Percentiles rank a stretch among this genome's conserved stretches.
phyloP scores from a whole-genome alignment of 2,329 filamentous ascomycete genomes.

The Penicillium sp. region DNA sequence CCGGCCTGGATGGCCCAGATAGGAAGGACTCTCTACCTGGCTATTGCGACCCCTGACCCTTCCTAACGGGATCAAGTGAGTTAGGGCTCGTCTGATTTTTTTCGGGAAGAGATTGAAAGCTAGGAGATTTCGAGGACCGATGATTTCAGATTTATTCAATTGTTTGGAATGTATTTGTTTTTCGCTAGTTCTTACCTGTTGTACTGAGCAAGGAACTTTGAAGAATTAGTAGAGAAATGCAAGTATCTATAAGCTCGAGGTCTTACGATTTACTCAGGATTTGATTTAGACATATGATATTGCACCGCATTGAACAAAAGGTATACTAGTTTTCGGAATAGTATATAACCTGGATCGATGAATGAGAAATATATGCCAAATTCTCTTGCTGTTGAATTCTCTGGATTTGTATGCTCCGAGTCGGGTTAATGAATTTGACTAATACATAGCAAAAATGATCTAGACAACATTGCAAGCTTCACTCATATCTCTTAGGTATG shows the following conservation, averaged over 20 bases:
- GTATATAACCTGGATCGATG: too few relatives aligned
- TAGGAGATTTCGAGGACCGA: not conserved
- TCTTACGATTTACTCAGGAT: not conserved
- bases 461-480: too few relatives aligned
- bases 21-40: slow-evolving; percentile 6
- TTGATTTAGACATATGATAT: not conserved
- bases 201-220: too few relatives aligned
- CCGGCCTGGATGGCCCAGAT: not conserved
- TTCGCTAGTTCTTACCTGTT: not conserved
- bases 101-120: not conserved
- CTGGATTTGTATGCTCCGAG: not conserved
- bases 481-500: too few relatives aligned
- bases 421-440: not conserved
- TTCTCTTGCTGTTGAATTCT: too few relatives aligned
- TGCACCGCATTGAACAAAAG: not conserved
- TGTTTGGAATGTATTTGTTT: not conserved
- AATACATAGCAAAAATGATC: too few relatives aligned
- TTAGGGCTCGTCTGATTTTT: not conserved
- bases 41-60: not conserved
- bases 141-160: not conserved
- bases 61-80: not conserved
- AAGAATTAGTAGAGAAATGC: too few relatives aligned
- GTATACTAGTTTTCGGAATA: too few relatives aligned
- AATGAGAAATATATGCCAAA: too few relatives aligned
- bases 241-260: not conserved